A percentile compares a stretch with the other conserved stretches of the same genome.
Evolutionary conservation across 805 yeast species (phyloP).

Genomic region (Candida vaughaniae): DNA sequence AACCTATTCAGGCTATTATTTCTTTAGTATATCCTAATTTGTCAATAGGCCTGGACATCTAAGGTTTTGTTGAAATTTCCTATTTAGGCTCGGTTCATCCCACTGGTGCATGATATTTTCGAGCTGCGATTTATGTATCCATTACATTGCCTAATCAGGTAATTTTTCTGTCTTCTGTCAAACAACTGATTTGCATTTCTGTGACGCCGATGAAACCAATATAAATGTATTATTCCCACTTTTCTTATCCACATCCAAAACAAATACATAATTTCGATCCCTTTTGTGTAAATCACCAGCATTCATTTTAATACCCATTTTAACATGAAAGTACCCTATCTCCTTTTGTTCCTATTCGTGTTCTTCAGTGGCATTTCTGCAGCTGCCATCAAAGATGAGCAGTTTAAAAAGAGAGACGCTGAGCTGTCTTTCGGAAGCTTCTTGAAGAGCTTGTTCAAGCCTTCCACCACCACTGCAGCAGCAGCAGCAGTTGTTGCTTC

Average conservation of each 20-base stretch:
- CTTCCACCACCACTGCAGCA: neutral
- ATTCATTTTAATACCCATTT: neutral
- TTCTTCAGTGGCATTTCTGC: constrained; percentile 5
- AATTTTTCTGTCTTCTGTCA: constrained; percentile 14
- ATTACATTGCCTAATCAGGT: constrained; percentile 19
- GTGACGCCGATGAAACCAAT: neutral
- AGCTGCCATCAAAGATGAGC: constrained; percentile 13
- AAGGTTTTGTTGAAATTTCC: constrained; percentile 1
- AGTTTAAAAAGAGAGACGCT: constrained; percentile 8
- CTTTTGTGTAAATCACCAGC: too few relatives aligned
- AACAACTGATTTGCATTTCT: neutral
- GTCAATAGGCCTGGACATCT: constrained; percentile 3
- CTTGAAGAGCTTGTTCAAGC: neutral
- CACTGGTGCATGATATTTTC: neutral
- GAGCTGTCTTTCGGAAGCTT: constrained; percentile 11
- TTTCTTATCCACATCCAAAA: too few relatives aligned
- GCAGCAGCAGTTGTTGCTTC: constrained; percentile 8
- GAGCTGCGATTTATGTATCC: neutral
- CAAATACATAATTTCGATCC: too few relatives aligned
- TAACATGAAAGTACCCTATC: neutral
- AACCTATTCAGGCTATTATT: constrained; percentile 1
- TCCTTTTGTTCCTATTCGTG: constrained; percentile 1
- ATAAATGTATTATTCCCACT: neutral
- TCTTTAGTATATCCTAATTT: constrained; percentile 3
- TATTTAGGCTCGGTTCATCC: neutral